Evolutionary conservation across 169 alveolate genomes (phyloP).

Genomic region (Cystoisospora suis): DNA sequence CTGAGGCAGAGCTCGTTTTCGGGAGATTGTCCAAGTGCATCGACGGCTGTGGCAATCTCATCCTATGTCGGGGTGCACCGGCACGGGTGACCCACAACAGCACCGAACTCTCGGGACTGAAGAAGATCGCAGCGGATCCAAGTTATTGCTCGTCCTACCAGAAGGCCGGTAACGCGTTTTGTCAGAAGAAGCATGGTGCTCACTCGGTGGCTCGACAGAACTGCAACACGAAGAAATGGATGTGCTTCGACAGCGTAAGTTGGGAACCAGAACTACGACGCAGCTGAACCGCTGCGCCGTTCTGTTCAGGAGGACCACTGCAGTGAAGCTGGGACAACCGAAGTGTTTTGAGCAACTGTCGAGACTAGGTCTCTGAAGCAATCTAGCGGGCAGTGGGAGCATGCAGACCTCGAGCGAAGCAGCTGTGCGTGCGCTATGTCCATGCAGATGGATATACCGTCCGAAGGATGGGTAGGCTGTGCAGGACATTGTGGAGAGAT

Average conservation of each 20-base stretch:
- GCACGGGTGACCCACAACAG: background rate
- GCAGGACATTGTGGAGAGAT: constrained; percentile 31
- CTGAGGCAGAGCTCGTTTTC: constrained; percentile 1
- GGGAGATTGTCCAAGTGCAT: background rate
- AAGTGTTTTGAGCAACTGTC: too few species aligned
- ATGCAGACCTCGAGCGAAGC: too few species aligned
- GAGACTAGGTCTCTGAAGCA: too few species aligned
- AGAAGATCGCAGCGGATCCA: background rate
- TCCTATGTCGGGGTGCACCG: background rate
- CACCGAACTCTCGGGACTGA: background rate
- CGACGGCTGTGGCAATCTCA: constrained; percentile 25
- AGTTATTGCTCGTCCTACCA: constrained; percentile 25
- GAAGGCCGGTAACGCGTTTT: constrained; percentile 13
- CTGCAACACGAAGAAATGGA: constrained; percentile 17
- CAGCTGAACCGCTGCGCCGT: too few species aligned
- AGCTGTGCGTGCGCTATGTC: too few species aligned
- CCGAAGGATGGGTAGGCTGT: constrained; percentile 10
- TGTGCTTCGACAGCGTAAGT: background rate
- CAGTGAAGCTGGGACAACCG: too few species aligned
- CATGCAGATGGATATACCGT: background rate
- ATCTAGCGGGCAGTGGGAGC: too few species aligned
- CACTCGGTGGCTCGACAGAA: constrained; percentile 7
- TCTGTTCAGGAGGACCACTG: too few species aligned
- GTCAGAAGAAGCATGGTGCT: background rate
- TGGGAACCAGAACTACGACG: background rate